Evolutionary conservation across 2,329 filamentous ascomycete genomes (phyloP).

Genomic region (Pestalotiopsis sp.): DNA sequence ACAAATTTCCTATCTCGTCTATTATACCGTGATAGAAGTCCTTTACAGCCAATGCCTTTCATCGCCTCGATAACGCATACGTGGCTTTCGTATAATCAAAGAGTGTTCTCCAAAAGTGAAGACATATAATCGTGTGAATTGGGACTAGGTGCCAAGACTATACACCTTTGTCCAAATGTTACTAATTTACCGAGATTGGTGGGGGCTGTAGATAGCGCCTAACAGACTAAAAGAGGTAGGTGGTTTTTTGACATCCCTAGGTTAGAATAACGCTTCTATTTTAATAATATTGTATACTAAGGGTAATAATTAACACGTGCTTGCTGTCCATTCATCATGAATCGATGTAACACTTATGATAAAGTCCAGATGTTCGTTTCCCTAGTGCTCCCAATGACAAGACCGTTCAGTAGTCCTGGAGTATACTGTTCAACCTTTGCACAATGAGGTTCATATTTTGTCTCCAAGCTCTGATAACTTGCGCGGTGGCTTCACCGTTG

Average conservation of each 20-base stretch:
- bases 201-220: background rate
- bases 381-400: background rate
- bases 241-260: background rate
- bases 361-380: background rate
- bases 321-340: background rate
- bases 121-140: background rate
- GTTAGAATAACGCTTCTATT: background rate
- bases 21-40: background rate
- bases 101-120: background rate
- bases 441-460: background rate
- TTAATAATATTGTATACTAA: background rate
- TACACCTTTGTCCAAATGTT: background rate
- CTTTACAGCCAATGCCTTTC: background rate
- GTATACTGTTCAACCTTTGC: background rate
- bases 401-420: background rate
- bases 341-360: background rate
- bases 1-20: background rate
- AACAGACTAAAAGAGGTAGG: background rate
- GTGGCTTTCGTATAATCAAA: background rate
- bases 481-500: conserved; percentile 1
- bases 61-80: background rate
- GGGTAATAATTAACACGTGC: background rate
- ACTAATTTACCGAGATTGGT: conserved; percentile 1
- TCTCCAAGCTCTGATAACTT: background rate
- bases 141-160: background rate